Conservation (phyloP, 352 stramenopile species). For the Globisporangium canariense region DNA sequence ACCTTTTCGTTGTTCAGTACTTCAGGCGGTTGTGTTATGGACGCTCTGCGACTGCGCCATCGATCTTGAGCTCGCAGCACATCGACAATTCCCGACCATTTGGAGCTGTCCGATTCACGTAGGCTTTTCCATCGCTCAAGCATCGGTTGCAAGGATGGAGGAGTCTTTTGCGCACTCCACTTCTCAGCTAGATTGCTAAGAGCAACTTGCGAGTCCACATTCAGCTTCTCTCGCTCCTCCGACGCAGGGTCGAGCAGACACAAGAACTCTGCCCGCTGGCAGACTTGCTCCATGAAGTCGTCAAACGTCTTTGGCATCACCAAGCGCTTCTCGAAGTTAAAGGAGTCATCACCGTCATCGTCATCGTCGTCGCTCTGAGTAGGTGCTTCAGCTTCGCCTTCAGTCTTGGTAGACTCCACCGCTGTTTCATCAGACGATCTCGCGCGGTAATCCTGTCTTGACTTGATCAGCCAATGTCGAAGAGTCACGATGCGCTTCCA, state of each 20-base stretch:
- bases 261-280: conserved; percentile 69
- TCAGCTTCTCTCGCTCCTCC: conserved; percentile 60
- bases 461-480: conserved; percentile 84
- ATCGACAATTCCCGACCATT: conserved; percentile 85
- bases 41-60: conserved; percentile 52
- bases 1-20: background rate
- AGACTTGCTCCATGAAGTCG: conserved; percentile 59
- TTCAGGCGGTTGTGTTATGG: conserved; percentile 20
- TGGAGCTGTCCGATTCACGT: conserved; percentile 69
- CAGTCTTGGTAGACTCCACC: background rate
- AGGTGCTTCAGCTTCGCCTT: background rate
- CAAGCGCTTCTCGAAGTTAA: conserved; percentile 61
- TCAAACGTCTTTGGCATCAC: conserved; percentile 66
- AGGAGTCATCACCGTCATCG: conserved; percentile 14
- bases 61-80: conserved; percentile 68
- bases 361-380: conserved; percentile 15
- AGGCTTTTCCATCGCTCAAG: conserved; percentile 83
- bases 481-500: conserved; percentile 82
- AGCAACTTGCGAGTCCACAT: conserved; percentile 64
- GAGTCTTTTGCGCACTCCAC: conserved; percentile 80
- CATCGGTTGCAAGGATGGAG: conserved; percentile 81
- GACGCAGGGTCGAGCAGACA: conserved; percentile 70
- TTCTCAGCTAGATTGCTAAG: conserved; percentile 85
- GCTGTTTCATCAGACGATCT: conserved; percentile 40
- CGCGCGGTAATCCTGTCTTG: conserved; percentile 73